Evolutionary conservation across 2,329 filamentous ascomycete species (phyloP).

Genomic region (Alternaria consortialis): DNA sequence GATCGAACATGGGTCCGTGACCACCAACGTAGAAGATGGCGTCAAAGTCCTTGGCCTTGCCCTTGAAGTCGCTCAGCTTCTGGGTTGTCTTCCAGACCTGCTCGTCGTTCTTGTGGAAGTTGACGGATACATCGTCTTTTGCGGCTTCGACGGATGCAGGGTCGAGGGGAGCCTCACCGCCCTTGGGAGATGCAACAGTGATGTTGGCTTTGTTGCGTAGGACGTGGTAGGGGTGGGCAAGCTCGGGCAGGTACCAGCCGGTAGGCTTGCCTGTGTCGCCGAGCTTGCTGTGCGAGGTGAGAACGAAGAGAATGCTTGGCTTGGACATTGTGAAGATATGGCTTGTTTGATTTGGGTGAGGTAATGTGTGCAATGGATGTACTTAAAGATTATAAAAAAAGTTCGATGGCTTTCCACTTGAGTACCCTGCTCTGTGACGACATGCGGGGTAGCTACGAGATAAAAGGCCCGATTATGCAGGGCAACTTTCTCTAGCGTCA

Average conservation of each 20-base stretch:
- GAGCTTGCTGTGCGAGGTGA: constrained; percentile 68
- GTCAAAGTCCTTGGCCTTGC: constrained; percentile 67
- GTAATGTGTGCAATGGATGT: neutral
- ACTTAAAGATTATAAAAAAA: neutral
- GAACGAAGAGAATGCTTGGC: constrained; percentile 73
- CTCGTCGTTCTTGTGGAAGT: constrained; percentile 62
- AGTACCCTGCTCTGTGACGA: constrained; percentile 8
- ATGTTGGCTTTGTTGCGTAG: constrained; percentile 50
- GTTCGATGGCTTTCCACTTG: constrained; percentile 2
- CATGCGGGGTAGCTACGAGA: constrained; percentile 12
- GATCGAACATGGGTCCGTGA: constrained; percentile 73
- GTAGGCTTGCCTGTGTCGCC: constrained; percentile 61
- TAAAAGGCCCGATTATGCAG: constrained; percentile 12
- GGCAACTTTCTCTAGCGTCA: neutral
- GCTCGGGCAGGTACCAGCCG: constrained; percentile 71
- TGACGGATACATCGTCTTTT: constrained; percentile 57
- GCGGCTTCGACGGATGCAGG: constrained; percentile 51
- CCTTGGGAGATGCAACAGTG: constrained; percentile 52
- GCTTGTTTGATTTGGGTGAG: neutral
- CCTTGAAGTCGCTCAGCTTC: constrained; percentile 65
- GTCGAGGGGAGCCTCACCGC: constrained; percentile 51
- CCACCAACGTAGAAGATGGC: constrained; percentile 69
- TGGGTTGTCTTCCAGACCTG: constrained; percentile 70
- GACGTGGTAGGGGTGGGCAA: constrained; percentile 52
- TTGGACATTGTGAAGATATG: constrained; percentile 19